These are phyloP conservation scores for Phytophthora chlamydospora DNA, from an alignment of 352 stramenopile genomes.

Conservation along the genomic window DNA sequence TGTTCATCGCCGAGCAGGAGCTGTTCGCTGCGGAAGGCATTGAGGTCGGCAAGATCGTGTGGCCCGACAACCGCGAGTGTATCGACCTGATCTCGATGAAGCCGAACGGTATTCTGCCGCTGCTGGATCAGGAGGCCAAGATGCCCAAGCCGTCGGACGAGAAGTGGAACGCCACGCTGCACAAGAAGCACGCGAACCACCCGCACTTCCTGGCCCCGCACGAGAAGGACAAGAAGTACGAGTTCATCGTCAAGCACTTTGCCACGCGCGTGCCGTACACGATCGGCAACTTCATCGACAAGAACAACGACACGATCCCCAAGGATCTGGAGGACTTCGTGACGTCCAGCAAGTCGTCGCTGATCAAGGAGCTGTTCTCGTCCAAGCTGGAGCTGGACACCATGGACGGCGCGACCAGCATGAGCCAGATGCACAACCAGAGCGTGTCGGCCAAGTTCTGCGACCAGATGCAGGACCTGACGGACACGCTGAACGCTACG, in stretches of 20 bases:
- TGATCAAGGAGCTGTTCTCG: constrained; percentile 89
- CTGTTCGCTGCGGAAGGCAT: constrained; percentile 84
- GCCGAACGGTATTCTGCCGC: constrained; percentile 79
- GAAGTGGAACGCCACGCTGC: constrained; percentile 85
- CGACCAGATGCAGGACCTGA: constrained; percentile 87
- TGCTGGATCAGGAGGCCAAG: constrained; percentile 83
- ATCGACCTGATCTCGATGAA: constrained; percentile 87
- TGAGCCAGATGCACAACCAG: constrained; percentile 51
- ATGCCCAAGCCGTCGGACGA: constrained; percentile 84
- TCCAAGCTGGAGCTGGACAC: constrained; percentile 58
- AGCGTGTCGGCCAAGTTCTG: constrained; percentile 88
- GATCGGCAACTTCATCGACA: constrained; percentile 95
- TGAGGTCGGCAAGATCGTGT: constrained; percentile 83
- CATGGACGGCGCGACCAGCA: constrained; percentile 47
- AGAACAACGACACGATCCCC: constrained; percentile 96
- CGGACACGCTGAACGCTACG: constrained; percentile 86
- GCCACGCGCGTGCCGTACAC: constrained; percentile 95
- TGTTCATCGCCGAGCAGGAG: constrained; percentile 89
- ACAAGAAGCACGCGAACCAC: constrained; percentile 79
- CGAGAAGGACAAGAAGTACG: constrained; percentile 90
- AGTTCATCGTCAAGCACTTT: constrained; percentile 97
- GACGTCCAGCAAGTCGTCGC: constrained; percentile 69
- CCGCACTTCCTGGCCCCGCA: constrained; percentile 79
- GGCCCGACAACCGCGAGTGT: constrained; percentile 85
- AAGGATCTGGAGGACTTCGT: constrained; percentile 92